phyloP scores from a whole-genome alignment of 2,329 filamentous ascomycete species.

The Diaporthe citri region DNA sequence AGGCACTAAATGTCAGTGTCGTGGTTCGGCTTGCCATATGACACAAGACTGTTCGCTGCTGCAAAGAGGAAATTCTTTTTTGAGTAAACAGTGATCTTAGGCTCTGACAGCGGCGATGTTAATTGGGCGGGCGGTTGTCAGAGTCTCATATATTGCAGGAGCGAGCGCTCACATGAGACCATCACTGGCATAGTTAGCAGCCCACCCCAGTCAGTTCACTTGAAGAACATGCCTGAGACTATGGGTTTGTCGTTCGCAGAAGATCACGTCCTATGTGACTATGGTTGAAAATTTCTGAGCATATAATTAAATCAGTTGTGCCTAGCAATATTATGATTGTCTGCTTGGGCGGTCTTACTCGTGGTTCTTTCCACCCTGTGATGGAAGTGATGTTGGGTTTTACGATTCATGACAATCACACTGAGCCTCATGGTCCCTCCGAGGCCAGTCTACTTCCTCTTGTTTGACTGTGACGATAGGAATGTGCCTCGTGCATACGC shows the following conservation, averaged over 20 bases:
- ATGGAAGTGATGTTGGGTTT: background rate
- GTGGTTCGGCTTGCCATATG: background rate
- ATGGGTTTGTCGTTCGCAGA: too few species aligned
- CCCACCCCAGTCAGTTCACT: too few species aligned
- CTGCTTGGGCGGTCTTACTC: too few species aligned
- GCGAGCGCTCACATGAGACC: background rate
- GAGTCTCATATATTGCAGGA: background rate
- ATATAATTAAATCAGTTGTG: too few species aligned
- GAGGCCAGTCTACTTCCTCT: background rate
- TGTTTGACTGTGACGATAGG: background rate
- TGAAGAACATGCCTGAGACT: background rate
- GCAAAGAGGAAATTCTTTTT: background rate
- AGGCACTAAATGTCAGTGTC: background rate
- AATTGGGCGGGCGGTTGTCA: too few species aligned
- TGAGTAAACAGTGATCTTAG: too few species aligned
- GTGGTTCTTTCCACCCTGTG: too few species aligned
- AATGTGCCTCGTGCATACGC: background rate
- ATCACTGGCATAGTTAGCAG: background rate
- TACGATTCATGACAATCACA: background rate
- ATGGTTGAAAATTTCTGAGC: too few species aligned
- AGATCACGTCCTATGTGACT: background rate
- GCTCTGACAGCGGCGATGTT: background rate
- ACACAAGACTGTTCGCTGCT: background rate
- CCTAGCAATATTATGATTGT: too few species aligned
- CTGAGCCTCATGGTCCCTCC: background rate